Conservation (phyloP, 2,329 filamentous ascomycete species). For the Endocalyx cinctus region DNA sequence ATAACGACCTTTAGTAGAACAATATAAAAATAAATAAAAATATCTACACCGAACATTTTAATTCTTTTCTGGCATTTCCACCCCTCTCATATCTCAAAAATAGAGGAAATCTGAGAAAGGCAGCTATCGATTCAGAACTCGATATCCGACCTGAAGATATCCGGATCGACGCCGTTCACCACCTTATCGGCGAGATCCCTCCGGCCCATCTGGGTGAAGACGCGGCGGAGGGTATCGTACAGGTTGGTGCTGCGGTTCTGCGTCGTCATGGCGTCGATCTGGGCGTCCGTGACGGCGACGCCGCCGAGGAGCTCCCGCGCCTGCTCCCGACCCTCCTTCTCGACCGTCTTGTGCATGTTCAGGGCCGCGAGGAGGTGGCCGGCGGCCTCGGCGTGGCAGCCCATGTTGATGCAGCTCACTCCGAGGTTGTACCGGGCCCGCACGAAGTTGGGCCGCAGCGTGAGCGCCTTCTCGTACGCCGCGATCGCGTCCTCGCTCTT, state of each 20-base stretch:
- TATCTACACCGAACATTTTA: too few relatives aligned
- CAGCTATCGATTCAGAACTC: conserved; percentile 59
- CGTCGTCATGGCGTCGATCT: conserved; percentile 80
- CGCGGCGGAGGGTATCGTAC: conserved; percentile 87
- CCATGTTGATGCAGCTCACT: conserved; percentile 95
- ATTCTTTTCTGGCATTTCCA: too few relatives aligned
- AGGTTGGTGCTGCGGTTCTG: conserved; percentile 97
- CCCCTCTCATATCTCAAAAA: too few relatives aligned
- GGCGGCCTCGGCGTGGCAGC: conserved; percentile 88
- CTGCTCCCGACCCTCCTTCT: conserved; percentile 76
- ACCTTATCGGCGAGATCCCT: conserved; percentile 85
- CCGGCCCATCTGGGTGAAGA: conserved; percentile 95
- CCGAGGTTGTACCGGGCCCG: conserved; percentile 95
- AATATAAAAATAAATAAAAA: too few relatives aligned
- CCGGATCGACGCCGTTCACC: conserved; percentile 83
- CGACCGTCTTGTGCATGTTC: conserved; percentile 92
- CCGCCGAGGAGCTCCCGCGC: conserved; percentile 76
- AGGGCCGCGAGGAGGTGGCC: conserved; percentile 88
- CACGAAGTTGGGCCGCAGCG: conserved; percentile 91
- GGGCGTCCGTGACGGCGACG: conserved; percentile 55
- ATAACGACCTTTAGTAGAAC: too few relatives aligned
- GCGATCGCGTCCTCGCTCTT: conserved; percentile 94
- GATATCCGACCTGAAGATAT: conserved; percentile 83
- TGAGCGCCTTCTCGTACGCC: conserved; percentile 89
- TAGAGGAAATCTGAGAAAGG: too few relatives aligned